A percentile compares a stretch with the other conserved stretches of the same genome.
Evolutionary conservation across 176 grass and related monocot species (phyloP).

Genomic region (Zoysia pacifica): DNA sequence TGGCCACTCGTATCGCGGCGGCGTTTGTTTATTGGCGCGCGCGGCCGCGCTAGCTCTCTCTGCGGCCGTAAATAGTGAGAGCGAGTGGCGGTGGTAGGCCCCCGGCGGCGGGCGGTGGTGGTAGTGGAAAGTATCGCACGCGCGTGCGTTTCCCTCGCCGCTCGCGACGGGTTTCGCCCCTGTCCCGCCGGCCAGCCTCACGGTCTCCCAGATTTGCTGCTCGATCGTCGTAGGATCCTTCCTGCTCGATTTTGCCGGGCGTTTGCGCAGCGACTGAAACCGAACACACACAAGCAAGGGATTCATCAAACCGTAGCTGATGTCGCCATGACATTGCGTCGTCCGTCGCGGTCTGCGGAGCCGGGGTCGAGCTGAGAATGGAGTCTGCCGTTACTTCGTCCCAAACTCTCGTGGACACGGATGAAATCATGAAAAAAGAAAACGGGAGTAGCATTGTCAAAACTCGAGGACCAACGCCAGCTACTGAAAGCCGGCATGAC

Average conservation of each 20-base stretch:
- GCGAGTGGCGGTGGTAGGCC: neutral
- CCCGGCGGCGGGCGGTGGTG: neutral
- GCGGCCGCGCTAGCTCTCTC: no score
- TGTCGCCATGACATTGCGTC: no score
- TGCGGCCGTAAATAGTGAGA: neutral
- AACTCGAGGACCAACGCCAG: no score
- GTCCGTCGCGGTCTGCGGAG: no score
- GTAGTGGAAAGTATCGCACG: conserved; percentile 1
- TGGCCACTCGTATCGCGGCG: neutral
- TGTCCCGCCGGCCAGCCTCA: neutral
- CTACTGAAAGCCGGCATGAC: no score
- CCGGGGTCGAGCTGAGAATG: neutral
- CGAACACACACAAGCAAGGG: no score
- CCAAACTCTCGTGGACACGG: neutral
- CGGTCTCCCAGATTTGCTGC: neutral
- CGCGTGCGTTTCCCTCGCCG: conserved; percentile 28
- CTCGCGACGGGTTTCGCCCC: neutral
- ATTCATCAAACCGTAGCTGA: no score
- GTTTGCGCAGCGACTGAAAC: neutral
- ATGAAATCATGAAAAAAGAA: neutral
- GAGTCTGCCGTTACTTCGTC: neutral
- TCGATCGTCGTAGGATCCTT: no score
- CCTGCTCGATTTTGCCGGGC: neutral
- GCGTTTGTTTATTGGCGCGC: conserved; percentile 26
- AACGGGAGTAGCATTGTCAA: no score